Base-by-base conservation (phyloP, 1,284 basidiomycete species). In the Cutaneotrichosporon mucoides region DNA sequence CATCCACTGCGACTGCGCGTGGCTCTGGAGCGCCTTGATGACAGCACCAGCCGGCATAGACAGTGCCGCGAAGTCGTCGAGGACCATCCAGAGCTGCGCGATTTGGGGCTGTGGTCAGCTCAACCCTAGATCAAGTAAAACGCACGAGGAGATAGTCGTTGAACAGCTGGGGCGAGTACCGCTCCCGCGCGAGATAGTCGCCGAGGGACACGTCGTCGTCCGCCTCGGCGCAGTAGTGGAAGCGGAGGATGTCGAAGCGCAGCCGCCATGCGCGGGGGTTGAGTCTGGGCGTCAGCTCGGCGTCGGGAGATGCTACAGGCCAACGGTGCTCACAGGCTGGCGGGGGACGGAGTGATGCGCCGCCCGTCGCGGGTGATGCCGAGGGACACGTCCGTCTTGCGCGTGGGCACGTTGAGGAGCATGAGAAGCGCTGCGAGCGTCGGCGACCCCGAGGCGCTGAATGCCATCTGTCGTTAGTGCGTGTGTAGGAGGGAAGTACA, bases 81-180 rank as follows among this genome's bases (percentile, higher is more conserved):
- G 55, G 12, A 49, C 47, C n/a, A 59, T 44, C 50, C 53, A 61
- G 11, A 57, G 38, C 10, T 33, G 16, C 7, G 59, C 55, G n/a
- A 64, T 59, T n/a, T 44, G 59, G n/a, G 62, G 62, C 58, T 60
- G 53, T 6, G 9, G 41, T 57, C 10, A 57, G 56, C 47, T 36
- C 24, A 16, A 2, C 10, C 15, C 5, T 36, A 3, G 35, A 8
- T 3, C 7, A 15, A 5, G 16, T 3, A 1, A 5, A 24, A 76
- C 86, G 70, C 67, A 89, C 89, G 63, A 92, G 84, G 6, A 92
- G 81, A 72, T 91, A 92, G 71, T 92, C 86, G 63, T 89, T 85
- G 12, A 82, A 81, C 73, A 92, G 91, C 0, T 81, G 81, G 8
- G 82, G 73, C 4, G 86, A 86, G 72, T 90, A 91, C 0, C 84